Evolutionary conservation across 2,329 filamentous ascomycete species (phyloP), one percentile per base, ranked within the genome.

Genomic region (Ceratocystis ficicola): DNA sequence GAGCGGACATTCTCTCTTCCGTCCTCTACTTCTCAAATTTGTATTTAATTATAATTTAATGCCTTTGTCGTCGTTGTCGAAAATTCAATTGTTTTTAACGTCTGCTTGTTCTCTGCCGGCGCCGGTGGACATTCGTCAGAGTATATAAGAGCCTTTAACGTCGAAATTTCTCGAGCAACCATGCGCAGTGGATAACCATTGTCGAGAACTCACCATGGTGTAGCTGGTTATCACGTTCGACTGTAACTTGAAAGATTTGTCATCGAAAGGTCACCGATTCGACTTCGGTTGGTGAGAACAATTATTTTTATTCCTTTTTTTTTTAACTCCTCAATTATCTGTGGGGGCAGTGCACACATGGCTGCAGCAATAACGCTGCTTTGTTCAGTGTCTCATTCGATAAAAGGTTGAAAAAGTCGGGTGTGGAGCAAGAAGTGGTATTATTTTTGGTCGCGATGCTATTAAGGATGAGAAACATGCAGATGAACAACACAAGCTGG

Each of bases 211-310:
- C 66, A 67, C 46, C 57, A 66, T 63, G 59, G 66, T 67, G 66
- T 67, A 65, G 63, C 46, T 65, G 63, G 63, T 65, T 66, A 66
- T 63, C 63, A 66, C 66, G 64, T 68, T 65, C 59, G 59, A 65
- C 64, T 68, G 66, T 63, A 68, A 63, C 15, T 65, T 66, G 59
- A 15, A 65, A 62, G 22, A 46, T 48, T 65, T 68, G 66, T 55
- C 52, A 65, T 67, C 62, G 62, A 67, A 65, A 67, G 62, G 62
- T 67, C 62, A 67, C 46, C 52, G 62, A 65, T 62, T 62, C 52
- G 55, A 67, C 41, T 67, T 65, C 66, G 62, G 66, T 64, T 65
- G 62, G 66, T 67, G 66, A 67, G 66, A 67, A 20, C 44, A 67
- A 48, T 28, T 50, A 8, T 28, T 62, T 44, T 55, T 50, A 32